phyloP scores from a whole-genome alignment of 495 filamentous ascomycete species.

The Parathielavia appendiculata region DNA sequence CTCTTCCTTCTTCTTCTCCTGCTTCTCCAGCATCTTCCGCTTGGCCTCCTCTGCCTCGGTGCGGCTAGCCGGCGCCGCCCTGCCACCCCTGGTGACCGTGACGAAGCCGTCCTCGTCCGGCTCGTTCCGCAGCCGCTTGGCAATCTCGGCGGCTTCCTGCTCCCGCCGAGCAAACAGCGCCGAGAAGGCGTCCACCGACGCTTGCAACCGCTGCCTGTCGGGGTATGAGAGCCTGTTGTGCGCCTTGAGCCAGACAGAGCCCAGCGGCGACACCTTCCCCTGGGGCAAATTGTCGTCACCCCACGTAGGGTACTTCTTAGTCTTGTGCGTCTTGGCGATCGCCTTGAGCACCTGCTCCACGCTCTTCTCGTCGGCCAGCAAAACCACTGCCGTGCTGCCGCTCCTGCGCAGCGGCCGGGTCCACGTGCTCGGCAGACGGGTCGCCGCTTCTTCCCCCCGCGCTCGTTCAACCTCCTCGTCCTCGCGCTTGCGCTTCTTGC shows the following conservation, averaged over 20 bases:
- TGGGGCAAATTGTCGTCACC: constrained; percentile 48
- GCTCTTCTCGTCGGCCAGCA: constrained; percentile 76
- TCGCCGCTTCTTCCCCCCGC: constrained; percentile 48
- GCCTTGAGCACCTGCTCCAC: constrained; percentile 69
- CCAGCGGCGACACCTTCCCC: constrained; percentile 51
- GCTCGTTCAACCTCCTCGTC: constrained; percentile 49
- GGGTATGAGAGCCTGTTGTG: constrained; percentile 70
- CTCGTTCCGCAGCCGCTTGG: constrained; percentile 59
- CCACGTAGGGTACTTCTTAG: constrained; percentile 56
- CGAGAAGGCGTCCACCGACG: constrained; percentile 77
- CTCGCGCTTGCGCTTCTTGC: constrained; percentile 65
- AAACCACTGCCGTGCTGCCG: constrained; percentile 71
- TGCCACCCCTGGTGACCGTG: constrained; percentile 76
- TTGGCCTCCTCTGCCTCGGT: constrained; percentile 69
- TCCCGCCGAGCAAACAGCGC: constrained; percentile 61
- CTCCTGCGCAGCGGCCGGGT: constrained; percentile 62
- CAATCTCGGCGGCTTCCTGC: constrained; percentile 57
- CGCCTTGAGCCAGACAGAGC: constrained; percentile 55
- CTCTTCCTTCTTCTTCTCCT: constrained; percentile 57
- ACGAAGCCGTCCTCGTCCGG: constrained; percentile 96
- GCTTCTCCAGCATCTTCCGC: constrained; percentile 68
- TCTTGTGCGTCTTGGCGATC: constrained; percentile 55
- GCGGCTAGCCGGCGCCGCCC: constrained; percentile 64
- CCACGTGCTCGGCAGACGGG: constrained; percentile 65
- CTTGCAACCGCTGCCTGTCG: constrained; percentile 54